phyloP scores from a whole-genome alignment of 139 green algal species.

The Picochlorum sp. region DNA sequence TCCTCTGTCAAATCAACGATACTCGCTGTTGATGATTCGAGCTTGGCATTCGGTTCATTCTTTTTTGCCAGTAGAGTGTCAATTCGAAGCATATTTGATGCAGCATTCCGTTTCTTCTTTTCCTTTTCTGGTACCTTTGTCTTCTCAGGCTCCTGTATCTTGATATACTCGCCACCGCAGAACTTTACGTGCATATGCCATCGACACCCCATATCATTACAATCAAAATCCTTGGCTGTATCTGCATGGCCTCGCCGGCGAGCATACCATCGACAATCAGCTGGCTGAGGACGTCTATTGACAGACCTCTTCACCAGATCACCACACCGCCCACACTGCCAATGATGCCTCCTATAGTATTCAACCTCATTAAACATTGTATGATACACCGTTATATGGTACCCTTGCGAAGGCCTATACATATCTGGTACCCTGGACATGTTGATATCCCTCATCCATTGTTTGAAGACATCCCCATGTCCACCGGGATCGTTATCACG shows the following conservation, averaged over 20 bases:
- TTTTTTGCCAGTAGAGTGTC: neutral
- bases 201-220: slow-evolving; percentile 39
- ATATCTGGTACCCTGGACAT: slow-evolving; percentile 25
- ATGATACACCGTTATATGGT: slow-evolving; percentile 60
- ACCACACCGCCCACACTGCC: slow-evolving; percentile 40
- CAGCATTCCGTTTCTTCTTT: slow-evolving; percentile 3
- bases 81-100: neutral
- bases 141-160: slow-evolving; percentile 31
- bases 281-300: slow-evolving; percentile 56
- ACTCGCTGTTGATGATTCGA: too few relatives aligned
- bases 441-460: slow-evolving; percentile 54
- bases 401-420: slow-evolving; percentile 55
- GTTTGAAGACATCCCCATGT: slow-evolving; percentile 54
- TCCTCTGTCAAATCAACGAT: neutral
- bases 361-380: slow-evolving; percentile 53
- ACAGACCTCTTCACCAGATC: slow-evolving; percentile 48
- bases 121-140: slow-evolving; percentile 7
- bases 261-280: slow-evolving; percentile 42
- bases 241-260: too few relatives aligned
- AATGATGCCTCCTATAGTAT: slow-evolving; percentile 47
- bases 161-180: slow-evolving; percentile 50
- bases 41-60: neutral
- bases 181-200: slow-evolving; percentile 45
- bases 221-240: slow-evolving; percentile 18
- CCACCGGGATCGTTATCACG: slow-evolving; percentile 41